Conservation (phyloP, 164 flowering plant species). For the Santalum album region DNA sequence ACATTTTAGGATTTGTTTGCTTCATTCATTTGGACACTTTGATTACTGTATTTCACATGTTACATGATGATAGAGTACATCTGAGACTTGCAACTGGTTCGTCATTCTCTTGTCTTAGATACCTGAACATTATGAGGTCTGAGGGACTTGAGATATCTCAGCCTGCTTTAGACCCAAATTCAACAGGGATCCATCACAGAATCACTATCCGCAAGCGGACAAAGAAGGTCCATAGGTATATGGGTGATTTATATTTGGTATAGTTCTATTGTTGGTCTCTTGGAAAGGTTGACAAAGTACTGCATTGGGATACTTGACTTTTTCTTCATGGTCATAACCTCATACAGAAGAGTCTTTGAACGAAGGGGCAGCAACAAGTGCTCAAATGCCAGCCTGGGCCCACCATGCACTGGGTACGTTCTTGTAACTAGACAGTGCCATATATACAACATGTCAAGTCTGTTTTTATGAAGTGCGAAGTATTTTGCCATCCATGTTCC, state of each 20-base stretch:
- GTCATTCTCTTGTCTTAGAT: conserved; percentile 51
- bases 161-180: conserved; percentile 88
- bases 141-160: conserved; percentile 90
- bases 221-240: conserved; percentile 64
- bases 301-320: not conserved
- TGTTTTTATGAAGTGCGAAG: too few species aligned
- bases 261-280: not conserved
- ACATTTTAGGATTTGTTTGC: too few species aligned
- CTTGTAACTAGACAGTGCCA: not conserved
- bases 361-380: conserved; percentile 63
- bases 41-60: too few species aligned
- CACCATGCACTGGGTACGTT: conserved; percentile 91
- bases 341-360: conserved; percentile 73
- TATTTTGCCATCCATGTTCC: too few species aligned
- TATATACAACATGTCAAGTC: too few species aligned
- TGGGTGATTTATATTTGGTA: not conserved
- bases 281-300: not conserved
- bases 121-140: conserved; percentile 64
- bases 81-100: too few species aligned
- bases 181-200: conserved; percentile 81
- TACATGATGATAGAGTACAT: too few species aligned
- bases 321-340: conserved; percentile 1
- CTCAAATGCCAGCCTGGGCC: conserved; percentile 60
- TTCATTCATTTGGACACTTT: too few species aligned
- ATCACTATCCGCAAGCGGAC: conserved; percentile 63